These are phyloP conservation scores for Silene noctiflora DNA, from an alignment of 179 eudicot genomes.

Conservation along the genomic window DNA sequence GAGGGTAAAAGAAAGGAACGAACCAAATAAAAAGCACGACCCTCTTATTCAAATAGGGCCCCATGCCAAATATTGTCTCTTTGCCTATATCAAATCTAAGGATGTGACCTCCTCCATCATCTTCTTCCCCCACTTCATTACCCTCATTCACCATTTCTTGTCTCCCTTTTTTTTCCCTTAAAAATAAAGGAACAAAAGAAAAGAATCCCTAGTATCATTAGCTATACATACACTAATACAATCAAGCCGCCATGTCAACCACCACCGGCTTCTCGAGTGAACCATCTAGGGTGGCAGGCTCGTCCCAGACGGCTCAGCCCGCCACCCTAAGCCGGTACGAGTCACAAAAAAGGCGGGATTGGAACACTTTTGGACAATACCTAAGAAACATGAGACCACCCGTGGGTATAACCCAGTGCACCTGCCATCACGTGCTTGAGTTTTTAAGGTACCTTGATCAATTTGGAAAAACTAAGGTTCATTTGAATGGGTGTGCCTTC, in stretches of 20 bases:
- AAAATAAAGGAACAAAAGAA: neutral
- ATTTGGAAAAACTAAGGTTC: slow-evolving; percentile 58
- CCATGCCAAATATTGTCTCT: slow-evolving; percentile 38
- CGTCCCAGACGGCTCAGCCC: neutral
- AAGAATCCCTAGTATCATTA: neutral
- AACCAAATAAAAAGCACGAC: slow-evolving; percentile 30
- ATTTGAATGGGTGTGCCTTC: slow-evolving; percentile 40
- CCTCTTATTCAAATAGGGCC: slow-evolving; percentile 30
- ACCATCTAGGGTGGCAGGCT: neutral
- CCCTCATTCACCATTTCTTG: slow-evolving; percentile 26
- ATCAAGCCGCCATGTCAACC: slow-evolving; percentile 11
- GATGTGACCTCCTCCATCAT: slow-evolving; percentile 51
- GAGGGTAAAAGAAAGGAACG: slow-evolving; percentile 30
- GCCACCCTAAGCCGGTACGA: slow-evolving; percentile 40
- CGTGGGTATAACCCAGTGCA: slow-evolving; percentile 36
- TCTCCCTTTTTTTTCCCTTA: slow-evolving; percentile 15
- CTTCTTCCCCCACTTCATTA: slow-evolving; percentile 22
- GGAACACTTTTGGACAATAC: slow-evolving; percentile 59
- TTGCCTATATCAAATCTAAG: slow-evolving; percentile 28
- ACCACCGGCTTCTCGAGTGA: neutral
- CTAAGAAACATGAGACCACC: slow-evolving; percentile 45
- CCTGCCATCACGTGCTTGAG: slow-evolving; percentile 46
- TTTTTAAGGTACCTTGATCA: slow-evolving; percentile 50
- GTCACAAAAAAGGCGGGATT: slow-evolving; percentile 48
- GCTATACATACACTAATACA: neutral